Evolutionary conservation across 2,329 filamentous ascomycete genomes (phyloP).

Genomic region (Microsporum ferrugineum): DNA sequence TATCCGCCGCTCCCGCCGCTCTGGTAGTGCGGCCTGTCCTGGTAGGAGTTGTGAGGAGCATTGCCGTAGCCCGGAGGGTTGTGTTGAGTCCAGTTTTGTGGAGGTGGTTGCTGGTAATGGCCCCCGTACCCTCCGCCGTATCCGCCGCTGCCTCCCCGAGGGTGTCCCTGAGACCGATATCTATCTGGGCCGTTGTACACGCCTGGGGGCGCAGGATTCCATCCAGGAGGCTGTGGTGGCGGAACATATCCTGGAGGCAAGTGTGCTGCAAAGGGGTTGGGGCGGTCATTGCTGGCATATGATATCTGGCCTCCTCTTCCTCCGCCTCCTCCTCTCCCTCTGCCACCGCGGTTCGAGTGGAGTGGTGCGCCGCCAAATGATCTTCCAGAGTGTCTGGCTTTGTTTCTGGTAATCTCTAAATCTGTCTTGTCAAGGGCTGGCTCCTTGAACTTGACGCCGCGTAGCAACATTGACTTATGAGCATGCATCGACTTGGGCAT

Average conservation of each 20-base stretch:
- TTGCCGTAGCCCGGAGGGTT: neutral
- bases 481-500: slow-evolving; percentile 60
- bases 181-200: slow-evolving; percentile 8
- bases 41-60: slow-evolving; percentile 8
- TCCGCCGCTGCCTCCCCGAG: slow-evolving; percentile 7
- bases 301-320: slow-evolving; percentile 40
- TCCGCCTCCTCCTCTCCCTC: slow-evolving; percentile 33
- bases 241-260: slow-evolving; percentile 34
- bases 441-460: slow-evolving; percentile 62
- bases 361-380: slow-evolving; percentile 58
- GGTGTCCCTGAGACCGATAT: slow-evolving; percentile 8
- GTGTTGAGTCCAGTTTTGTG: neutral
- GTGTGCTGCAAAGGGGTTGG: slow-evolving; percentile 39
- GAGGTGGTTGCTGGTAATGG: slow-evolving; percentile 6
- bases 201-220: slow-evolving; percentile 29
- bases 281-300: slow-evolving; percentile 35
- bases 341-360: slow-evolving; percentile 31
- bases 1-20: slow-evolving; percentile 16
- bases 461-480: slow-evolving; percentile 90
- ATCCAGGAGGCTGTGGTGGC: slow-evolving; percentile 26
- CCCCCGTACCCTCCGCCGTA: slow-evolving; percentile 11
- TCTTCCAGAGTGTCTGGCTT: slow-evolving; percentile 55
- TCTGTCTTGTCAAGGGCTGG: slow-evolving; percentile 65
- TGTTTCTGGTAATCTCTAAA: slow-evolving; percentile 58
- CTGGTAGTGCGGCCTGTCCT: slow-evolving; percentile 15